A percentile compares a stretch with the other conserved stretches of the same genome.
These are phyloP conservation scores for Selaginella tamariscina DNA, from an alignment of 75 land plant species.

Conservation along the genomic window DNA sequence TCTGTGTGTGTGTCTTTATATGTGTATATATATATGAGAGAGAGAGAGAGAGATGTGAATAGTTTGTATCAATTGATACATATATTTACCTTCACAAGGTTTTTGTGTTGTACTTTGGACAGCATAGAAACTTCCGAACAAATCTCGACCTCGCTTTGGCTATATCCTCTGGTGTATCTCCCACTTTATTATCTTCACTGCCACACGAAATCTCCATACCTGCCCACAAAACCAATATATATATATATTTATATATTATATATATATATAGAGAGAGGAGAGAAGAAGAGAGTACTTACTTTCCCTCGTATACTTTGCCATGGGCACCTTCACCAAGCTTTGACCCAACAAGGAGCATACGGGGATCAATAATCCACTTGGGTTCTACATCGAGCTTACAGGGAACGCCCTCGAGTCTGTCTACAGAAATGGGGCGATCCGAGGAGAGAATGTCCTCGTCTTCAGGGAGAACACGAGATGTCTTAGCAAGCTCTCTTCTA, in stretches of 20 bases:
- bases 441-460: neutral
- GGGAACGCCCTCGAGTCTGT: neutral
- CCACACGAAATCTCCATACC: slow-evolving; percentile 21
- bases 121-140: slow-evolving; percentile 26
- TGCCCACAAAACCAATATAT: neutral
- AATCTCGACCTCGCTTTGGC: slow-evolving; percentile 26
- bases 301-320: slow-evolving; percentile 94
- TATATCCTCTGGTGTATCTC: slow-evolving; percentile 23
- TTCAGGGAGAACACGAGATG: neutral
- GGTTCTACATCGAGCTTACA: slow-evolving; percentile 41
- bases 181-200: slow-evolving; percentile 23
- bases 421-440: neutral
- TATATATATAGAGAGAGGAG: no score
- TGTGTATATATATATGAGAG: neutral
- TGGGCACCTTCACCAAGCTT: slow-evolving; percentile 93
- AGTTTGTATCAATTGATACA: neutral
- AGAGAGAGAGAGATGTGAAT: neutral
- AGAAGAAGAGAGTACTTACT: slow-evolving; percentile 35
- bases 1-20: neutral
- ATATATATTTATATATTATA: neutral
- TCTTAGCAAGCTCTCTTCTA: neutral
- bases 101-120: slow-evolving; percentile 26
- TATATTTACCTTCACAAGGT: slow-evolving; percentile 26
- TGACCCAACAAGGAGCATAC: slow-evolving; percentile 67
- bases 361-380: slow-evolving; percentile 77